Evolutionary conservation across 805 yeast species (phyloP).

Genomic region (Pichia sporocuriosa): DNA sequence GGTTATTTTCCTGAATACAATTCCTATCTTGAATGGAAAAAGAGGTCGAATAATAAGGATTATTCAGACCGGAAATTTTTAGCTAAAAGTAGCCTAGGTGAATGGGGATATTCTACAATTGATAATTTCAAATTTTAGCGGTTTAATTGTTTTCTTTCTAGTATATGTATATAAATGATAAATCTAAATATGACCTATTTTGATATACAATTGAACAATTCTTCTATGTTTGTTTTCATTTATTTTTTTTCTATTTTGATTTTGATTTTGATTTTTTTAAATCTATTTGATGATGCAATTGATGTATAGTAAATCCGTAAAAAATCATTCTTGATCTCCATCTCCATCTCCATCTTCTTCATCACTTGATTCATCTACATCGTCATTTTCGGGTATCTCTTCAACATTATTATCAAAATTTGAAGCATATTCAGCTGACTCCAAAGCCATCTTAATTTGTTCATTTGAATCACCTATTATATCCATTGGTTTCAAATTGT

Average conservation of each 20-base stretch:
- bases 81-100: slow-evolving; percentile 9
- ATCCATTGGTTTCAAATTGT: slow-evolving; percentile 70
- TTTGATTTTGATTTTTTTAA: too few relatives aligned
- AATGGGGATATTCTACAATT: slow-evolving; percentile 11
- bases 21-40: slow-evolving; percentile 18
- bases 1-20: too few relatives aligned
- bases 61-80: not conserved
- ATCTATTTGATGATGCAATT: not conserved
- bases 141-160: not conserved
- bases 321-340: not conserved
- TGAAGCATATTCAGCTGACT: slow-evolving; percentile 78
- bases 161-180: not conserved
- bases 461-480: slow-evolving; percentile 47
- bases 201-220: too few relatives aligned
- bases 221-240: too few relatives aligned
- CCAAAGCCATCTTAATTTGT: slow-evolving; percentile 54
- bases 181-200: too few relatives aligned
- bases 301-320: not conserved
- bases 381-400: slow-evolving; percentile 33
- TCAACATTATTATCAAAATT: slow-evolving; percentile 33
- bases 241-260: too few relatives aligned
- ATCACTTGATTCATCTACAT: slow-evolving; percentile 26
- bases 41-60: not conserved
- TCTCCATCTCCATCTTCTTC: slow-evolving; percentile 18
- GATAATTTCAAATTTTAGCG: slow-evolving; percentile 16